A percentile compares a stretch with the other conserved stretches of the same genome.
phyloP scores from a whole-genome alignment of 805 yeast species.

The Pichia scutulata region DNA sequence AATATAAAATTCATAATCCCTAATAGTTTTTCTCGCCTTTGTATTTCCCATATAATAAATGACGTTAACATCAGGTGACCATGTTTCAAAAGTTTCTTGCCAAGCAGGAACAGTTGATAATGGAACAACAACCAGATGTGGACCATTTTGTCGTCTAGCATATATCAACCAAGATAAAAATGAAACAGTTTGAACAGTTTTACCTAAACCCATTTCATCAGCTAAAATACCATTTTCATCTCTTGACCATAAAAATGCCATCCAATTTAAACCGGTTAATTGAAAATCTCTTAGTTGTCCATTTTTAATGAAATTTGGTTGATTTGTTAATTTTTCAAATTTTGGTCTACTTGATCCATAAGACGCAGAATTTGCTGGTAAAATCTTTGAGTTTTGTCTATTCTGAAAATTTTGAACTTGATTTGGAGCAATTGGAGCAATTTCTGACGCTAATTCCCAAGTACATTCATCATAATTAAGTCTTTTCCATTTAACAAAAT shows the following conservation, averaged over 20 bases:
- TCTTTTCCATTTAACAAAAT: conserved; percentile 90
- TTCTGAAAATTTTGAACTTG: conserved; percentile 79
- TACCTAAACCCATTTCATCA: conserved; percentile 98
- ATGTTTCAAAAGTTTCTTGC: conserved; percentile 96
- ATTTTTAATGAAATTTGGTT: conserved; percentile 83
- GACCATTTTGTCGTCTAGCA: conserved; percentile 95
- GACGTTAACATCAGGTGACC: conserved; percentile 96
- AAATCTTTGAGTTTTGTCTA: conserved; percentile 72
- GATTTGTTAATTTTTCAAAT: conserved; percentile 78
- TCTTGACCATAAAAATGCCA: conserved; percentile 98
- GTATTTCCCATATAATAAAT: conserved; percentile 91
- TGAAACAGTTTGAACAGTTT: conserved; percentile 94
- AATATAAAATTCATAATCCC: conserved; percentile 76
- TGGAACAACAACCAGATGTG: conserved; percentile 94
- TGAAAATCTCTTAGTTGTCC: conserved; percentile 96
- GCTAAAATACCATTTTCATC: conserved; percentile 96
- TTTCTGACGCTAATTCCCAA: conserved; percentile 89
- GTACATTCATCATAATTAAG: conserved; percentile 92
- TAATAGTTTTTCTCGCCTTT: conserved; percentile 69
- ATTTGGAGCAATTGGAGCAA: conserved; percentile 75
- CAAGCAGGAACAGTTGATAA: conserved; percentile 94
- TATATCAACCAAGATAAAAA: conserved; percentile 91
- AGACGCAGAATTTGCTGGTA: conserved; percentile 72
- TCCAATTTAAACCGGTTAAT: conserved; percentile 97
- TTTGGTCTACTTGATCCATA: conserved; percentile 74